Conservation (phyloP, 2,329 filamentous ascomycete species). For the Ophiostoma himal-ulmi region DNA sequence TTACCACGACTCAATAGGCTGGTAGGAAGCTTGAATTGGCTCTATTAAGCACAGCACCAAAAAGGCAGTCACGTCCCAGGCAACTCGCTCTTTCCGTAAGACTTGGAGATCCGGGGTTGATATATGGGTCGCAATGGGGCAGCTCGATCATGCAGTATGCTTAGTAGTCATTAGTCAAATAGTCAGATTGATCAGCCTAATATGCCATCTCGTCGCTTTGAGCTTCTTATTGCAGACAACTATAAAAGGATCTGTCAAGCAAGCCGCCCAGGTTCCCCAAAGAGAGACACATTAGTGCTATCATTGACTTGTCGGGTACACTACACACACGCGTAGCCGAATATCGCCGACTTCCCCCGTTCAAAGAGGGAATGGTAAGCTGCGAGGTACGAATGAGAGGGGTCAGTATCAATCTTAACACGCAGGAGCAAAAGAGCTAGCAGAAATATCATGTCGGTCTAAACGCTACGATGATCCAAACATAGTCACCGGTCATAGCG, state of each 20-base stretch:
- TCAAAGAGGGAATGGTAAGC: background rate
- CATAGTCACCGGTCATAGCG: background rate
- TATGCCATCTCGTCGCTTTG: background rate
- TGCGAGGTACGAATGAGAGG: background rate
- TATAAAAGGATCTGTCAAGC: background rate
- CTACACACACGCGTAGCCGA: constrained; percentile 24
- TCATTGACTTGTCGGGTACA: constrained; percentile 13
- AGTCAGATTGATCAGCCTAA: no score
- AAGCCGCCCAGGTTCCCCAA: no score
- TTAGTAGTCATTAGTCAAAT: no score
- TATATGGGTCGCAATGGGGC: background rate
- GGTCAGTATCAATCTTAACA: background rate
- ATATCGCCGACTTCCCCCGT: constrained; percentile 27
- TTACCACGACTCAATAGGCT: background rate
- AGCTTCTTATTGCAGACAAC: background rate
- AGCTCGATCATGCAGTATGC: background rate
- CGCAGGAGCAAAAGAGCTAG: background rate
- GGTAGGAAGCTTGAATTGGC: no score
- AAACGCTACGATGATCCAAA: background rate
- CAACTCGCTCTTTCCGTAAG: background rate
- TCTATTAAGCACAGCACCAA: background rate
- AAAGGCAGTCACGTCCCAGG: background rate
- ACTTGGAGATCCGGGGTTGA: background rate
- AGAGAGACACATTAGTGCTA: no score
- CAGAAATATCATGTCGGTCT: no score